phyloP scores from a whole-genome alignment of 768 basidiomycete species.

The Naganishia vishniacii region DNA sequence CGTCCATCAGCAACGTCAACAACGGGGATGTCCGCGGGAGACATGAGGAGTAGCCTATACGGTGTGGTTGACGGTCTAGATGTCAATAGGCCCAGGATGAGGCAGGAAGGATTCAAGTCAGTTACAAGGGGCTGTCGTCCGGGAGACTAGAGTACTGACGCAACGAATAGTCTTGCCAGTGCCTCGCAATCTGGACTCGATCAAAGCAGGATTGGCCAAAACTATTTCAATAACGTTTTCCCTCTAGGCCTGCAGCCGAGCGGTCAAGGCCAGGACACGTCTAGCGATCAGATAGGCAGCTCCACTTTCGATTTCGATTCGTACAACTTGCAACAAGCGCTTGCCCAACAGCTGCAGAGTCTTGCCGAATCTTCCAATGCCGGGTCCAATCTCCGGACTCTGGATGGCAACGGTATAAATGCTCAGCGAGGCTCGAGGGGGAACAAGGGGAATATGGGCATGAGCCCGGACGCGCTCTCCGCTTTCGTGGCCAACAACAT shows the following conservation, averaged over 20 bases:
- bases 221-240: slow-evolving; percentile 14
- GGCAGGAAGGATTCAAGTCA: slow-evolving; percentile 18
- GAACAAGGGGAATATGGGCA: neutral
- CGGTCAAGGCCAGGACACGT: neutral
- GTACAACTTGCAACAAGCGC: slow-evolving; percentile 15
- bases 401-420: neutral
- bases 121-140: neutral
- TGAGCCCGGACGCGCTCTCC: slow-evolving; percentile 10
- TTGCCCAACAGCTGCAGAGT: slow-evolving; percentile 11
- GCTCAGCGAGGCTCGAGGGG: neutral
- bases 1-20: neutral
- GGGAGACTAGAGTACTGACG: neutral
- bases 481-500: slow-evolving; percentile 11
- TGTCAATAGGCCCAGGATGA: neutral
- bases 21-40: neutral
- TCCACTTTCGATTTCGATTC: neutral
- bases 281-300: neutral
- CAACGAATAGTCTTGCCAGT: neutral
- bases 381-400: neutral
- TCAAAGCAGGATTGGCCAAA: neutral
- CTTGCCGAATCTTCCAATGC: neutral
- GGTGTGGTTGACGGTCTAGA: neutral
- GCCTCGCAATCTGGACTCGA: neutral
- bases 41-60: slow-evolving; percentile 5
- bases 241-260: neutral